These are phyloP conservation scores for Arctostaphylos glauca DNA, from an alignment of 148 eudicot species.

Conservation along the genomic window DNA sequence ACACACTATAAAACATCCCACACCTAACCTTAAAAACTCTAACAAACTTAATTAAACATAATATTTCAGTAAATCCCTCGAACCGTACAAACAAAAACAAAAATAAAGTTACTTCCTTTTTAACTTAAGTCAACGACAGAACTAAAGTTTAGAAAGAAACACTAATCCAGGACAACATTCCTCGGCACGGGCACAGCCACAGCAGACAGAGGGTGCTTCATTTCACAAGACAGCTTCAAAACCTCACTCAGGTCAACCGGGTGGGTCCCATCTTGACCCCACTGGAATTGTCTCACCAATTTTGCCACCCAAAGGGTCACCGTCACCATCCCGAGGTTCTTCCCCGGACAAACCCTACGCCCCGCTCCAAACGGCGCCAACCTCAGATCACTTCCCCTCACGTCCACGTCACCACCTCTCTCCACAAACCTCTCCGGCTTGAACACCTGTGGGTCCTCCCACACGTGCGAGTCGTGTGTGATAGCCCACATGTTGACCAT, in stretches of 20 bases:
- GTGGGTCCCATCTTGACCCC: slow-evolving; percentile 22
- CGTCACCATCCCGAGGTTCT: slow-evolving; percentile 53
- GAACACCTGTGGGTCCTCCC: slow-evolving; percentile 47
- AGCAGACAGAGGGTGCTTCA: slow-evolving; percentile 51
- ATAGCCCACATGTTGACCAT: slow-evolving; percentile 94
- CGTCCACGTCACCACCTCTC: slow-evolving; percentile 33
- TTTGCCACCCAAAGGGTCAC: slow-evolving; percentile 56
- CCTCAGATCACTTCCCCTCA: slow-evolving; percentile 51
- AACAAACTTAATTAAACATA: too few relatives aligned
- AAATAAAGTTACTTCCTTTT: too few relatives aligned
- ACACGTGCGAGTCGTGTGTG: slow-evolving; percentile 42
- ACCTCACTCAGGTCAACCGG: slow-evolving; percentile 50
- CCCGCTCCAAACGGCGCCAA: slow-evolving; percentile 78
- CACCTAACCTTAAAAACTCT: too few relatives aligned
- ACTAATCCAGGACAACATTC: slow-evolving; percentile 14
- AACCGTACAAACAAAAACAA: too few relatives aligned
- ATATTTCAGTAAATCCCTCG: too few relatives aligned
- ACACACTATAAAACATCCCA: too few relatives aligned
- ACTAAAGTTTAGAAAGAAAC: not conserved
- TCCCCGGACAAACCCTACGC: slow-evolving; percentile 61
- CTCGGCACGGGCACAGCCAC: slow-evolving; percentile 37
- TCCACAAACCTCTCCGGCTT: slow-evolving; percentile 55
- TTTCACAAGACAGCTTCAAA: slow-evolving; percentile 61
- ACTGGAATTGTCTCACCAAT: slow-evolving; percentile 42
- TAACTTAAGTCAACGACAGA: too few relatives aligned